These are phyloP conservation scores for Podospora comata DNA, from an alignment of 495 filamentous ascomycete genomes.

Conservation along the genomic window DNA sequence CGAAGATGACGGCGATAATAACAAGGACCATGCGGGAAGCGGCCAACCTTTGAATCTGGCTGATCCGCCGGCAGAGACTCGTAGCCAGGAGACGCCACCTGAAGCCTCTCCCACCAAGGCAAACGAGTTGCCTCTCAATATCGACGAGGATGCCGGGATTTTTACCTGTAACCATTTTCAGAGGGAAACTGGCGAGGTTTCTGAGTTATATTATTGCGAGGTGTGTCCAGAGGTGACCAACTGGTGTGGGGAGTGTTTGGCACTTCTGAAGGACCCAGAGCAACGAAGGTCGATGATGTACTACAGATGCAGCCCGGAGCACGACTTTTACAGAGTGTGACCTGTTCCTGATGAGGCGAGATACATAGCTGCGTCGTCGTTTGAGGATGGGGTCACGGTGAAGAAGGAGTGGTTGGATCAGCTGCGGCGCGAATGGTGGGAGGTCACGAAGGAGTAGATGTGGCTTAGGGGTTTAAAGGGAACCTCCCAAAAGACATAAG, in stretches of 20 bases:
- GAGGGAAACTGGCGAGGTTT: not conserved
- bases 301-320: conserved; percentile 9
- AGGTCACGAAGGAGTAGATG: not conserved
- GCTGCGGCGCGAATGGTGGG: conserved; percentile 18
- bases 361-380: conserved; percentile 15
- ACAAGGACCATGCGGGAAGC: not conserved
- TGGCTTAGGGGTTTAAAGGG: too few relatives aligned
- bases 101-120: not conserved
- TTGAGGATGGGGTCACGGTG: conserved; percentile 18
- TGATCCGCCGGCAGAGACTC: not conserved
- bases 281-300: not conserved
- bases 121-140: not conserved
- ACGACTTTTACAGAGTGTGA: conserved; percentile 19
- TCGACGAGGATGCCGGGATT: not conserved
- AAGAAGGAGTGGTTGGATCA: conserved; percentile 18
- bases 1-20: not conserved
- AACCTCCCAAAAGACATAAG: too few relatives aligned
- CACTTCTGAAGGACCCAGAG: conserved; percentile 3
- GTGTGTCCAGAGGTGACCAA: conserved; percentile 5
- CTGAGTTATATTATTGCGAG: conserved; percentile 16
- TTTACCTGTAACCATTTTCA: not conserved
- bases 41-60: not conserved
- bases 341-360: conserved; percentile 15
- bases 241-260: conserved; percentile 17
- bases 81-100: too few relatives aligned